Percentiles rank a stretch among this genome's conserved stretches.
Evolutionary conservation across 106 monocot species (phyloP).

Genomic region (Platanthera guangdongensis): DNA sequence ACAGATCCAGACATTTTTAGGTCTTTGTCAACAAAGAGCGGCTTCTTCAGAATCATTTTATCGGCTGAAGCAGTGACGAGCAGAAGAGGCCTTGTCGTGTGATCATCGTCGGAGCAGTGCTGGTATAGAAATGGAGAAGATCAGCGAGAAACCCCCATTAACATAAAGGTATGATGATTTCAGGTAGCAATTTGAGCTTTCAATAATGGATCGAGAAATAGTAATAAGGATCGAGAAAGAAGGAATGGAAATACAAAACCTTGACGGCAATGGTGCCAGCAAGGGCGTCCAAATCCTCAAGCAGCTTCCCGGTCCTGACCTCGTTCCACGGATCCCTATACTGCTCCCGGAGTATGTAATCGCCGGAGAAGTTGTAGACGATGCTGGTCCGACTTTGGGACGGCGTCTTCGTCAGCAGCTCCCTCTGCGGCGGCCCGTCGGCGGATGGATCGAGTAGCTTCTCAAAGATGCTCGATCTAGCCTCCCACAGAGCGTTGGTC

Average conservation of each 20-base stretch:
- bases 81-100: slow-evolving; percentile 84
- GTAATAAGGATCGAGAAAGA: too few relatives aligned
- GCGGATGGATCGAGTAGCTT: slow-evolving; percentile 46
- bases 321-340: slow-evolving; percentile 94
- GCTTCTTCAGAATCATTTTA: slow-evolving; percentile 89
- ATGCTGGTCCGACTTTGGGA: slow-evolving; percentile 72
- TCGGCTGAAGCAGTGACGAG: slow-evolving; percentile 92
- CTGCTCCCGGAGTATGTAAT: slow-evolving; percentile 82
- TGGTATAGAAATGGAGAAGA: slow-evolving; percentile 12
- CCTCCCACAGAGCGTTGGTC: slow-evolving; percentile 95
- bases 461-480: slow-evolving; percentile 89
- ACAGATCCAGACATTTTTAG: slow-evolving; percentile 81
- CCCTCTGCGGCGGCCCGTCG: slow-evolving; percentile 54
- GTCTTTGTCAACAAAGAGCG: slow-evolving; percentile 75
- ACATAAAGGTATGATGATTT: neutral
- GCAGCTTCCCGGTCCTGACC: slow-evolving; percentile 87
- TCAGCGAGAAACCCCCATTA: neutral
- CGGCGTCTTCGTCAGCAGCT: slow-evolving; percentile 69
- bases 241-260: slow-evolving; percentile 24
- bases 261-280: slow-evolving; percentile 92
- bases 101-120: slow-evolving; percentile 96
- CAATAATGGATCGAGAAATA: too few relatives aligned
- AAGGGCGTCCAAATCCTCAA: slow-evolving; percentile 95
- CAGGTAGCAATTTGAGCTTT: neutral
- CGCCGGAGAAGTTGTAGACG: slow-evolving; percentile 61